A percentile compares a stretch with the other conserved stretches of the same genome.
Conservation (phyloP, 352 stramenopile genomes). For the Saprolegnia diclina region DNA sequence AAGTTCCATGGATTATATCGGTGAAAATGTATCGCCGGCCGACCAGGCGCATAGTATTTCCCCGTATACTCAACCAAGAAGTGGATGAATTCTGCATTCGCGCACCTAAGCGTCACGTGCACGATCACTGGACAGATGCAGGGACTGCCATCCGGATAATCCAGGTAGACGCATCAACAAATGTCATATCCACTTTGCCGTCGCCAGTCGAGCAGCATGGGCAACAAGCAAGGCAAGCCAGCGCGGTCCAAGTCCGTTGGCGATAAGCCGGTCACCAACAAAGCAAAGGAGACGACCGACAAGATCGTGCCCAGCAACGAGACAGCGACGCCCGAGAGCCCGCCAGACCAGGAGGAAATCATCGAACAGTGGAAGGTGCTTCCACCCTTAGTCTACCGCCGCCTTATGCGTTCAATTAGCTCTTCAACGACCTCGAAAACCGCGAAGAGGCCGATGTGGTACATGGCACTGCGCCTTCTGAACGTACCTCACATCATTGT, state of each 20-base stretch:
- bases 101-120: too few relatives aligned
- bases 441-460: slow-evolving; percentile 77
- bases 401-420: slow-evolving; percentile 30
- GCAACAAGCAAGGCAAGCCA: slow-evolving; percentile 19
- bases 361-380: slow-evolving; percentile 22
- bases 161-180: not conserved
- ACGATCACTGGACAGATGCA: too few relatives aligned
- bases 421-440: slow-evolving; percentile 85
- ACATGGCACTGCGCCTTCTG: slow-evolving; percentile 18
- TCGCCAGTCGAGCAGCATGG: slow-evolving; percentile 9
- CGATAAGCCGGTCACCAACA: not conserved
- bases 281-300: not conserved
- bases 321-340: not conserved
- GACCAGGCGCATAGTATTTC: not conserved
- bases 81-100: too few relatives aligned
- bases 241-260: not conserved
- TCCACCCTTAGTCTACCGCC: not conserved
- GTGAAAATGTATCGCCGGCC: not conserved
- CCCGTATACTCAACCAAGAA: not conserved
- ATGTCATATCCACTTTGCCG: not conserved
- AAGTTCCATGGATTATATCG: too few relatives aligned
- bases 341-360: slow-evolving; percentile 9
- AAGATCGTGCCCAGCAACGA: not conserved
- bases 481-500: not conserved
- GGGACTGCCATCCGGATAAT: not conserved